Conservation (phyloP, 2,329 filamentous ascomycete species). For the Fusarium sp. region DNA sequence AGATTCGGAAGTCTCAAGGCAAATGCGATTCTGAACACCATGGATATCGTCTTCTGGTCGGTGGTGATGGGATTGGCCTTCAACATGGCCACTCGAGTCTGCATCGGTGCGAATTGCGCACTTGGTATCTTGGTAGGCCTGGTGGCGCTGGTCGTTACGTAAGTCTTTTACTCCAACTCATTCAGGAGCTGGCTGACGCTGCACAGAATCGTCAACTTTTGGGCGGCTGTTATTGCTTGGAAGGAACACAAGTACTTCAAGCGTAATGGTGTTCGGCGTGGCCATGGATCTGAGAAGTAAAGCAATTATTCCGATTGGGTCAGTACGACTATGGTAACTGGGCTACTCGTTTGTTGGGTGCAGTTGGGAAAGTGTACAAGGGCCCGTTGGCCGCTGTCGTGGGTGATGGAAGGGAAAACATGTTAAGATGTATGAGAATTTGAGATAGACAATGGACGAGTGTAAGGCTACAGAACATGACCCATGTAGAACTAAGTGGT, state of each 20-base stretch:
- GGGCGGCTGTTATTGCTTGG: constrained; percentile 18
- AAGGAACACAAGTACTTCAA: constrained; percentile 14
- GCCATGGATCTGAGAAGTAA: neutral
- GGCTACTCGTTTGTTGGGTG: neutral
- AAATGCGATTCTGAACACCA: constrained; percentile 35
- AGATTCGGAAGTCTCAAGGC: constrained; percentile 38
- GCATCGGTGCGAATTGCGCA: constrained; percentile 23
- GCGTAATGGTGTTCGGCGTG: neutral
- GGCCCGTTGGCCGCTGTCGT: too few relatives aligned
- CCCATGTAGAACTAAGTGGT: too few relatives aligned
- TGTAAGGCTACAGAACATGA: too few relatives aligned
- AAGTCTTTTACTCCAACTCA: rapidly evolving
- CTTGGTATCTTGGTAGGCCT: constrained; percentile 24
- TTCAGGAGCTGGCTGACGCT: neutral
- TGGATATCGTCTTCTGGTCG: constrained; percentile 42
- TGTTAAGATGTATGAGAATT: too few relatives aligned
- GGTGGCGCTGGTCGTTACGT: constrained; percentile 7
- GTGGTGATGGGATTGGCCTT: constrained; percentile 39
- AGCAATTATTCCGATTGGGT: rapidly evolving
- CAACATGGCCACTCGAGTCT: constrained; percentile 14
- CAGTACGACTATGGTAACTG: rapidly evolving
- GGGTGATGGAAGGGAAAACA: too few relatives aligned
- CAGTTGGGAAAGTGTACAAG: neutral
- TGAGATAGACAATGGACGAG: too few relatives aligned
- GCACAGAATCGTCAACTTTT: neutral